Base-by-base conservation (phyloP, 805 yeast species). In the Myxozyma monticola region DNA sequence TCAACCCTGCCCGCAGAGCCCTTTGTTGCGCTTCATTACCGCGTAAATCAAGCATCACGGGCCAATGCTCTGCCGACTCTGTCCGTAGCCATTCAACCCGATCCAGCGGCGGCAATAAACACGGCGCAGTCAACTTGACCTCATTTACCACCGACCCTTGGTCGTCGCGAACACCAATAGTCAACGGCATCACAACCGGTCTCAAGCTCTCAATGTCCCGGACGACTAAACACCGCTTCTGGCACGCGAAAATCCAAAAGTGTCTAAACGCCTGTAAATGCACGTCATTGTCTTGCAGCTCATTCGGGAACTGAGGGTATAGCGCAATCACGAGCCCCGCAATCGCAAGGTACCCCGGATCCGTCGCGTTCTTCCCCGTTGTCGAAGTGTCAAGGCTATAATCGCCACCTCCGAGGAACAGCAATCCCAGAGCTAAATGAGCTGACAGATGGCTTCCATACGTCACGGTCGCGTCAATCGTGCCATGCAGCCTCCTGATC, bases 341-440 rank as follows among this genome's bases (percentile, higher is more conserved):
- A 46, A 83, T 71, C 1, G 88, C 80, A 61, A 84, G 71, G 48
- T 79, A 76, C 15, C 54, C 51, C 21, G 33, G 26, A 26, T 48
- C 37, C 3, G 24, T 21, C 6, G 18, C 18, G 17, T 15, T 26
- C 30, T 17, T 15, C 14, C 12, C 22, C 21, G 25, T 25, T 25
- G 30, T 4, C 14, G 14, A 15, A 7, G 47, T 15, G 33, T 79
- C 75, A 50, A 93, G 77, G 0, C 95, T 89, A 66, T 81, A 88
- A 65, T 88, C 96, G 0, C 98, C 96, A 1, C 96, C 93, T 0
- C 96, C 96, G 31, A 93, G 66, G 63, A 91, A 90, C 46, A 91
- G 71, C 60, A 91, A 81, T 1, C 99, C 99, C 33, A 93, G 68
- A 0, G 95, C 86, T 72, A 87, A 77, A 60, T 86, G 88, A 1